Evolutionary conservation across 1,284 basidiomycete species (phyloP), one percentile per base, ranked within the genome.

Genomic region (Malassezia nana): DNA sequence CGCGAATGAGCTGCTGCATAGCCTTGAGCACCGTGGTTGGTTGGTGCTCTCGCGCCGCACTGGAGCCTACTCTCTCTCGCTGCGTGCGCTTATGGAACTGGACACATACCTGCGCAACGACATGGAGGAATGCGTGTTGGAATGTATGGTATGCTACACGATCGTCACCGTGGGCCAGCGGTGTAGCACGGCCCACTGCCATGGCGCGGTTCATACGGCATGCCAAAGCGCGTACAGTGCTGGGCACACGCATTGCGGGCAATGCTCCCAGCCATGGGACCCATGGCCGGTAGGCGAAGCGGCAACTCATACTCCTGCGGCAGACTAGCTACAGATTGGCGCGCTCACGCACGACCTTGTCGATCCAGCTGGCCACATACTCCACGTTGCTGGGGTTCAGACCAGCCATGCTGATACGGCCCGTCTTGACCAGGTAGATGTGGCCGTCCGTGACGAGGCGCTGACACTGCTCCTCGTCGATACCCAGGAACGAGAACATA

Each of bases 351-450:
- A 66, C 63, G 10, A 68, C 67, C 52, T 61, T 59, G 64, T 72
- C 68, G 55, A 72, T 72, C 65, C 68, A 70, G 20, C 49, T 50
- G 12, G 69, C 69, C 12, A 72, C 66, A 52, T 70, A 64, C 45
- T 67, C 66, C 56, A 72, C 62, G 30, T 91, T 94, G 72, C 78
- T 76, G 57, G 79, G 78, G 79, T 95, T 98, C 72, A 98, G 77
- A 25, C 89, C 94, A 15, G 87, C 85, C 85, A 89, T 88, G 66
- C 83, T 87, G 66, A 91, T 89, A 44, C 89, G 79, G 52, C 87
- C 87, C 70, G 89, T 89, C 51, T 71, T 69, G 10, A 89, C 91
- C 78, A 95, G 78, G 76, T 95, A 95, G 54, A 95, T 80, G 73
- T 92, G 89, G 50, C 81, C 83, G 72, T 84, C 82, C 56, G 87